These are phyloP conservation scores for Fusarium decemcellulare DNA, from an alignment of 2,329 filamentous ascomycete species.

Conservation along the genomic window DNA sequence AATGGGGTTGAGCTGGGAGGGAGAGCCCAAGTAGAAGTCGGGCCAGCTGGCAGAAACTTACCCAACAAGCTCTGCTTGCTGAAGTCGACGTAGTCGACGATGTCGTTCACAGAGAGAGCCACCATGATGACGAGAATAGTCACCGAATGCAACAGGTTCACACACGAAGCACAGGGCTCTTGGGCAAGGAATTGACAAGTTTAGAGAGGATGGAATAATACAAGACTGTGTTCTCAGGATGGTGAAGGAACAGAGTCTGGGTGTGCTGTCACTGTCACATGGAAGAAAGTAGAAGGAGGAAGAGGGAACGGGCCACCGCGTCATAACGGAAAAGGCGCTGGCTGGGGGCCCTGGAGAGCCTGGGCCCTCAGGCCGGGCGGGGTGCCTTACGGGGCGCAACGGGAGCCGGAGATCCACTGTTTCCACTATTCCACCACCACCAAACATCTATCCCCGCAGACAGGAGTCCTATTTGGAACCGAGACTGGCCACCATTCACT, in stretches of 20 bases:
- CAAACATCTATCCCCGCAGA: constrained; percentile 28
- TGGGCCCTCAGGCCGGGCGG: constrained; percentile 3
- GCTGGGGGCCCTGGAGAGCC: constrained; percentile 8
- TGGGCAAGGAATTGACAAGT: neutral
- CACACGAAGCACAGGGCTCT: constrained; percentile 24
- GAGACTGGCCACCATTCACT: constrained; percentile 9
- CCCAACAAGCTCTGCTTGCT: constrained; percentile 76
- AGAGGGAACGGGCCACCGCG: constrained; percentile 29
- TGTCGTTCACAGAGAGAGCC: constrained; percentile 56
- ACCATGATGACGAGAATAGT: constrained; percentile 48
- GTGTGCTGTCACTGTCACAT: constrained; percentile 34
- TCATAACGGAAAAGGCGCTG: constrained; percentile 28
- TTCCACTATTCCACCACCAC: neutral
- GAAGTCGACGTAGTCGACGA: constrained; percentile 78
- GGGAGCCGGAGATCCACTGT: constrained; percentile 19
- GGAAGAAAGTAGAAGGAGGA: constrained; percentile 38
- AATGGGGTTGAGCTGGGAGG: constrained; percentile 32
- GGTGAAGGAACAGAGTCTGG: constrained; percentile 14
- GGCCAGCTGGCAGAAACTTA: constrained; percentile 58
- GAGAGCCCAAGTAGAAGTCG: constrained; percentile 1
- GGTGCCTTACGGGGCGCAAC: constrained; percentile 1
- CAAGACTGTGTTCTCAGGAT: constrained; percentile 5
- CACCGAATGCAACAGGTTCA: constrained; percentile 39
- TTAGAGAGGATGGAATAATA: neutral
- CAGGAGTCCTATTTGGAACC: neutral